Base-by-base conservation (phyloP, 306 rosid species). In the Carpinus viminea region DNA sequence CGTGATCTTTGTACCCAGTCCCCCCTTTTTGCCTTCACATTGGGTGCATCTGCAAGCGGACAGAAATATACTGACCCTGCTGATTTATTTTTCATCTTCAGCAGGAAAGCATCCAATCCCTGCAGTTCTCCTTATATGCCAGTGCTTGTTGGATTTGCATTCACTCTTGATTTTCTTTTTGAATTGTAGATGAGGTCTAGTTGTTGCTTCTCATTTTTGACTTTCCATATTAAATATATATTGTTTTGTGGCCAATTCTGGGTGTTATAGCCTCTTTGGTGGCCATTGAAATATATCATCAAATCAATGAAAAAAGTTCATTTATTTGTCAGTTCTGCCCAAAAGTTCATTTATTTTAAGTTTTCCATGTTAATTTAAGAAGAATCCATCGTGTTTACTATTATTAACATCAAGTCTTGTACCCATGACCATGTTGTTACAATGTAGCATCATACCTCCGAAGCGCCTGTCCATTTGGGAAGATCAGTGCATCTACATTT, bases 151-250 rank as follows among this genome's bases (percentile, higher is more conserved):
- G 69, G 43, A 62, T 62, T 61, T 62, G 45, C 69, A 62, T 31
- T 62, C 45, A 13, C 46, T 15, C 43, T 12, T 61, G 18, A 12
- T 26, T 62, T 12, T 31, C 36, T 16, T 62, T 62, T 31, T 31
- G n/a, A 31, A 62, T 28, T 62, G 15, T 62, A 62, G 69, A 45
- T 31, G 43, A 62, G n/a, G 69, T 62, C 69, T 62, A 62, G 69
- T 62, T 13, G 69, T 31, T 62, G 69, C 45, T 62, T 62, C 69
- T 62, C 69, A 62, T 28, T 62, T 62, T 62, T 62, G 69, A 62
- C 45, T 62, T 60, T 13, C 69, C 69, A 62, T 62, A 24, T 62
- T 62, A 62, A 62, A 62, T 62, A 31, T 62, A 62, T 62, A 34
- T 62, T 62, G 7, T 62, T 34, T 62, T 62, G 69, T 31, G 69